Evolutionary conservation across 257 asterid species (phyloP).

Genomic region (Solanum corneliomulleri): DNA sequence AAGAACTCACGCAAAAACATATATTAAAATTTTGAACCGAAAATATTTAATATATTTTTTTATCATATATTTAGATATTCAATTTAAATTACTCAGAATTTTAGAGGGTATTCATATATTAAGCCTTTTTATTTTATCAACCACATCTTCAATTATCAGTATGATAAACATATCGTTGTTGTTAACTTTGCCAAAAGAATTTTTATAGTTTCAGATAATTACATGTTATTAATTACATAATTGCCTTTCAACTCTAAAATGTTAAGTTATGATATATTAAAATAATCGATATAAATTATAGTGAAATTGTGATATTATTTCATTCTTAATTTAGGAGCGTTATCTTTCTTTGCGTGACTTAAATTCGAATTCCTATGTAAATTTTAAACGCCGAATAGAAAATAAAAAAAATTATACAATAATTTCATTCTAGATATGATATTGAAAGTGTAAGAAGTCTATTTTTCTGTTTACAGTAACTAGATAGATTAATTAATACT

Average conservation of each 20-base stretch:
- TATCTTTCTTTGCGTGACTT: background rate
- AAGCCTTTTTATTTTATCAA: too few relatives aligned
- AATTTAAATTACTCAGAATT: background rate
- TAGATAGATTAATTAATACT: background rate
- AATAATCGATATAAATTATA: too few relatives aligned
- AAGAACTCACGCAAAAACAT: background rate
- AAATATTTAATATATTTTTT: background rate
- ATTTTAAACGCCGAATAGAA: background rate
- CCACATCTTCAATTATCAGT: too few relatives aligned
- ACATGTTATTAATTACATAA: too few relatives aligned
- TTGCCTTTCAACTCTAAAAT: background rate
- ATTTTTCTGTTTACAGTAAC: background rate
- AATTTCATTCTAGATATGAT: background rate
- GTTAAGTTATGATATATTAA: background rate
- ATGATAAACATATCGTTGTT: too few relatives aligned
- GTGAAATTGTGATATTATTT: too few relatives aligned
- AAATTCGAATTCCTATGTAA: fast-evolving
- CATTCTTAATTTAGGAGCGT: too few relatives aligned
- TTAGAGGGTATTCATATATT: too few relatives aligned
- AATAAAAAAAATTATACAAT: background rate
- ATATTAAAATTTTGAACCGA: background rate
- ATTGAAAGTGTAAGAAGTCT: background rate
- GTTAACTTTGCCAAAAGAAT: background rate
- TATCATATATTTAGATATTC: background rate
- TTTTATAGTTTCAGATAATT: too few relatives aligned